Conservation (phyloP, 2,329 filamentous ascomycete species). For the Neospermospora avenae region DNA sequence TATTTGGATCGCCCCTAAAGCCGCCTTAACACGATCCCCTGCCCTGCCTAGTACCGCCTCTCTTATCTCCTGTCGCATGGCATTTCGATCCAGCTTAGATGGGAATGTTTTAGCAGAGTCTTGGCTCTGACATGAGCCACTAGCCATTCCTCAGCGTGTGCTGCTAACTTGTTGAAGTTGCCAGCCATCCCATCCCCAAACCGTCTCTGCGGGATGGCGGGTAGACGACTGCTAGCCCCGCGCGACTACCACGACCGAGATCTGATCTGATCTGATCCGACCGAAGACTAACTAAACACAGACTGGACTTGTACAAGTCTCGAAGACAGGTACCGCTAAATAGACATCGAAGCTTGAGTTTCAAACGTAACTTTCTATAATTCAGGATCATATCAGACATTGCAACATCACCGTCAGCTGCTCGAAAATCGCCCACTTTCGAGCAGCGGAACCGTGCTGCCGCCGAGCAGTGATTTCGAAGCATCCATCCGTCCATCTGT, state of each 20-base stretch:
- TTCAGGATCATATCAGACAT: background rate
- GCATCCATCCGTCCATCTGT: background rate
- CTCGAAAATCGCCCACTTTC: constrained; percentile 5
- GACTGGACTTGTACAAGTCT: background rate
- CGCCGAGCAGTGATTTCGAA: background rate
- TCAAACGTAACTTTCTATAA: background rate
- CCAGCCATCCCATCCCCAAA: constrained; percentile 11
- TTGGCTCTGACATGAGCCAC: constrained; percentile 12
- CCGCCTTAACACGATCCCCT: constrained; percentile 3
- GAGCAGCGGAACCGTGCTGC: constrained; percentile 7
- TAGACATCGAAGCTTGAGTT: background rate
- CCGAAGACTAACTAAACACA: background rate
- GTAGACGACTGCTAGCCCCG: background rate
- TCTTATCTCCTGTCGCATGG: constrained; percentile 5
- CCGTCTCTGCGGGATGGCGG: constrained; percentile 23
- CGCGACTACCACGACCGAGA: constrained; percentile 6
- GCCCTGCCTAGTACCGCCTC: constrained; percentile 9
- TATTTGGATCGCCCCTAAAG: constrained; percentile 15
- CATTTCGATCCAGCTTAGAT: constrained; percentile 12
- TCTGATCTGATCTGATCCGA: background rate
- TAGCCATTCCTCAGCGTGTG: background rate
- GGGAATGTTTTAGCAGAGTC: constrained; percentile 16
- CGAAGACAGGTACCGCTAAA: background rate
- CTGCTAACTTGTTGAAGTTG: background rate
- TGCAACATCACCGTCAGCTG: background rate